phyloP scores from a whole-genome alignment of 331 rosid species.

The Malus hybrid region DNA sequence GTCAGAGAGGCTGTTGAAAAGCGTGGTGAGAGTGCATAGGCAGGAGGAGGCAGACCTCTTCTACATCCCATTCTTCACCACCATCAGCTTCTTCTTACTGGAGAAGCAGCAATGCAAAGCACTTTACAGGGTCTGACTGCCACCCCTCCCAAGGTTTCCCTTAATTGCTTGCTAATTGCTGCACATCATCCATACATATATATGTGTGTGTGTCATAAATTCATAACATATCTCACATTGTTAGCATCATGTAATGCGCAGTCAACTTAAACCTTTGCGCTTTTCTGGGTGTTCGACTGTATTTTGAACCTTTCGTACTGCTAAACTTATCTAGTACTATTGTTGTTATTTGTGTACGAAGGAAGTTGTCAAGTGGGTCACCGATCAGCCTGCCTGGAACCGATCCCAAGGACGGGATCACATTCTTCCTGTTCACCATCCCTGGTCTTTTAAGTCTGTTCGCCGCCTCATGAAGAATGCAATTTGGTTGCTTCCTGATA shows the following conservation, averaged over 20 bases:
- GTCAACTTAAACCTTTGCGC: background rate
- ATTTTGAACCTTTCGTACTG: background rate
- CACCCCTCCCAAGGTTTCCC: slow-evolving; percentile 39
- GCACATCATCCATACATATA: background rate
- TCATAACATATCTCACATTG: background rate
- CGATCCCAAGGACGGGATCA: slow-evolving; percentile 92
- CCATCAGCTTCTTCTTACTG: slow-evolving; percentile 85
- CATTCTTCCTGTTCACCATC: slow-evolving; percentile 91
- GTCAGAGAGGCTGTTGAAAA: slow-evolving; percentile 54
- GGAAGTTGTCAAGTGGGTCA: slow-evolving; percentile 96
- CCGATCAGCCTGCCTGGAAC: slow-evolving; percentile 92
- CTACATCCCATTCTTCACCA: slow-evolving; percentile 92
- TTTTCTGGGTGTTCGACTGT: background rate
- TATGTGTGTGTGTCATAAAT: background rate
- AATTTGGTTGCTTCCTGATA: slow-evolving; percentile 95
- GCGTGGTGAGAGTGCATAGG: slow-evolving; percentile 60
- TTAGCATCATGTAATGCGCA: background rate
- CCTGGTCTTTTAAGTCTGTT: slow-evolving; percentile 96
- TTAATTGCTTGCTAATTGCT: slow-evolving; percentile 3
- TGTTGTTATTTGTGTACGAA: slow-evolving; percentile 20
- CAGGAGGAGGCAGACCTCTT: slow-evolving; percentile 92
- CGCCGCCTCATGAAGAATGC: slow-evolving; percentile 72
- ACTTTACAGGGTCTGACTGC: slow-evolving; percentile 99
- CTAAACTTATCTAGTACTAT: background rate
- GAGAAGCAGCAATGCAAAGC: slow-evolving; percentile 97